phyloP scores from a whole-genome alignment of 179 eudicot species.

The Silene coronaria region DNA sequence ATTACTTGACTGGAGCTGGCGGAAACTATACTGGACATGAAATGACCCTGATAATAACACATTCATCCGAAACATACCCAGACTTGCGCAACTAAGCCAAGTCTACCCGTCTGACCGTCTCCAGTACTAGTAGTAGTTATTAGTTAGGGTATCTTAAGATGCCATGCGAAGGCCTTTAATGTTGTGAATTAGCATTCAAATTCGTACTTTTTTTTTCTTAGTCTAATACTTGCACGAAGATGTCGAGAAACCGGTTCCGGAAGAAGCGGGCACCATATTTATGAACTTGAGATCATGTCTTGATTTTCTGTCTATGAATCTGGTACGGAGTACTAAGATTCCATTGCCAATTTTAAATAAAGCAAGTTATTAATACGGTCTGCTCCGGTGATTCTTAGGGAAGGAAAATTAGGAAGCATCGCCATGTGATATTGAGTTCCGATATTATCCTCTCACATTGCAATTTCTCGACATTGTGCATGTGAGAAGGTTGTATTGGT shows the following conservation, averaged over 20 bases:
- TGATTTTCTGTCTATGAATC: too few relatives aligned
- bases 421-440: not conserved
- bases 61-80: too few relatives aligned
- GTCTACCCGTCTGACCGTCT: not conserved
- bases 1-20: too few relatives aligned
- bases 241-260: constrained; percentile 16
- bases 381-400: too few relatives aligned
- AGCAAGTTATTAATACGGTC: too few relatives aligned
- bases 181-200: not conserved
- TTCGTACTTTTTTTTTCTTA: not conserved
- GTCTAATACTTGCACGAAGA: constrained; percentile 18
- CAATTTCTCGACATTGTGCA: too few relatives aligned
- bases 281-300: constrained; percentile 5
- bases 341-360: too few relatives aligned
- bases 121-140: constrained; percentile 5
- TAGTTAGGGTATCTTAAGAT: constrained; percentile 14
- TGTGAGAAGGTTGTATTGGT: too few relatives aligned
- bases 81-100: not conserved
- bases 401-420: too few relatives aligned
- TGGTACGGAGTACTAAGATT: not conserved
- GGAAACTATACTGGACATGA: too few relatives aligned
- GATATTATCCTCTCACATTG: too few relatives aligned
- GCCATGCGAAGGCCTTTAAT: constrained; percentile 25
- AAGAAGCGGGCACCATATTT: not conserved
- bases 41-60: too few relatives aligned